phyloP scores from a whole-genome alignment of 306 rosid genomes.

The Ormosia semicastrata region DNA sequence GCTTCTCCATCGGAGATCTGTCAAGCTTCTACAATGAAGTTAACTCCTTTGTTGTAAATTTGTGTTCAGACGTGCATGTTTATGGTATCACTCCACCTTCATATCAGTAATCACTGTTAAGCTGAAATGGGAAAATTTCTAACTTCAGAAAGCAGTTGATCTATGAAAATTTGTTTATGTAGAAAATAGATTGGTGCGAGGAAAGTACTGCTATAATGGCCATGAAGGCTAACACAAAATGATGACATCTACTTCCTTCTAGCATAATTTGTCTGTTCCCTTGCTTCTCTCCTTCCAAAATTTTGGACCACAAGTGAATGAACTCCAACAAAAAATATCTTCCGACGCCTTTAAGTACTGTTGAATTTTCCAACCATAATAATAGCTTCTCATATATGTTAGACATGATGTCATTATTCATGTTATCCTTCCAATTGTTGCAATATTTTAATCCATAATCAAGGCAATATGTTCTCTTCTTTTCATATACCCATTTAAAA shows the following conservation, averaged over 20 bases:
- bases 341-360: not conserved
- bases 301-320: slow-evolving; percentile 55
- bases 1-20: slow-evolving; percentile 59
- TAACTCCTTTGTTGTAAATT: slow-evolving; percentile 2
- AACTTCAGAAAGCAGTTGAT: not conserved
- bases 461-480: slow-evolving; percentile 9
- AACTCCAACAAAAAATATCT: slow-evolving; percentile 37
- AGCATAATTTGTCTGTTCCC: slow-evolving; percentile 47
- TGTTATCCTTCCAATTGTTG: not conserved
- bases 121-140: slow-evolving; percentile 37
- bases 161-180: slow-evolving; percentile 11
- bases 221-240: slow-evolving; percentile 34
- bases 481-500: not conserved
- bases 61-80: slow-evolving; percentile 15
- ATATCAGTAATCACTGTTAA: not conserved
- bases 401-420: slow-evolving; percentile 17
- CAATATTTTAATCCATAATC: not conserved
- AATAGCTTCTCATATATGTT: slow-evolving; percentile 16
- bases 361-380: slow-evolving; percentile 24
- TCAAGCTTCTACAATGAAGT: slow-evolving; percentile 3
- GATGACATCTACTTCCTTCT: slow-evolving; percentile 44
- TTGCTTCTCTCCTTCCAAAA: slow-evolving; percentile 20
- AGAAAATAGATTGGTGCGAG: slow-evolving; percentile 9
- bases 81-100: slow-evolving; percentile 5
- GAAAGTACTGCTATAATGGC: slow-evolving; percentile 7